Conservation (phyloP, 2,329 filamentous ascomycete genomes). For the Aspergillus persii region DNA sequence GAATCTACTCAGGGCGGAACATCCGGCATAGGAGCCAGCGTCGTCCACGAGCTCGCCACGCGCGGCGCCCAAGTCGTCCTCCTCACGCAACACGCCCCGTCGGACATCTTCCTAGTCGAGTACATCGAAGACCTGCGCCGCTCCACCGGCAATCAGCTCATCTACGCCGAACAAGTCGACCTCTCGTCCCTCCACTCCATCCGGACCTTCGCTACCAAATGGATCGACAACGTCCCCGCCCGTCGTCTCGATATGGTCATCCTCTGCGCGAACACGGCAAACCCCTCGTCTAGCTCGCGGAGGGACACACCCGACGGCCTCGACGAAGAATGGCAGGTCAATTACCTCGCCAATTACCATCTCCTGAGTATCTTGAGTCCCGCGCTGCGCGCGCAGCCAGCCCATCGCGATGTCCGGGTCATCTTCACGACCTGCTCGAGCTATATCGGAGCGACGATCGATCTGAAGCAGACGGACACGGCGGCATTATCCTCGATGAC, state of each 20-base stretch:
- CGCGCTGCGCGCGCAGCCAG: constrained; percentile 83
- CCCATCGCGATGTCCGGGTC: constrained; percentile 88
- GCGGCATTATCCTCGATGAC: background rate
- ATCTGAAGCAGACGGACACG: constrained; percentile 35
- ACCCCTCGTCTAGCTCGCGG: constrained; percentile 54
- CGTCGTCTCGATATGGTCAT: constrained; percentile 87
- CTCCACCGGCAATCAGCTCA: constrained; percentile 75
- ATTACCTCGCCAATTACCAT: constrained; percentile 95
- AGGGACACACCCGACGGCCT: constrained; percentile 72
- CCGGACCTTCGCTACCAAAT: constrained; percentile 89
- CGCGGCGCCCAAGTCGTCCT: constrained; percentile 89
- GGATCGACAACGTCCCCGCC: constrained; percentile 93
- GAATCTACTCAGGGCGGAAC: constrained; percentile 67
- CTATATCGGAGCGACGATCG: constrained; percentile 75
- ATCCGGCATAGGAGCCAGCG: constrained; percentile 80
- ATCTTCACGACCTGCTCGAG: constrained; percentile 83
- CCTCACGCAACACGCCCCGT: constrained; percentile 75
- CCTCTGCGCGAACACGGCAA: constrained; percentile 74
- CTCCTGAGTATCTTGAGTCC: constrained; percentile 87
- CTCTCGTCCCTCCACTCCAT: constrained; percentile 85
- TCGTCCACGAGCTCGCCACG: constrained; percentile 70
- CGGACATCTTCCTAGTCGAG: constrained; percentile 86
- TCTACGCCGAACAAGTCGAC: constrained; percentile 95
- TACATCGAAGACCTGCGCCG: constrained; percentile 85
- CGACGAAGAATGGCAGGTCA: constrained; percentile 89